Percentiles rank a stretch among this genome's conserved stretches.
Conservation (phyloP, 257 asterid species). For the Pogostemon cablin region DNA sequence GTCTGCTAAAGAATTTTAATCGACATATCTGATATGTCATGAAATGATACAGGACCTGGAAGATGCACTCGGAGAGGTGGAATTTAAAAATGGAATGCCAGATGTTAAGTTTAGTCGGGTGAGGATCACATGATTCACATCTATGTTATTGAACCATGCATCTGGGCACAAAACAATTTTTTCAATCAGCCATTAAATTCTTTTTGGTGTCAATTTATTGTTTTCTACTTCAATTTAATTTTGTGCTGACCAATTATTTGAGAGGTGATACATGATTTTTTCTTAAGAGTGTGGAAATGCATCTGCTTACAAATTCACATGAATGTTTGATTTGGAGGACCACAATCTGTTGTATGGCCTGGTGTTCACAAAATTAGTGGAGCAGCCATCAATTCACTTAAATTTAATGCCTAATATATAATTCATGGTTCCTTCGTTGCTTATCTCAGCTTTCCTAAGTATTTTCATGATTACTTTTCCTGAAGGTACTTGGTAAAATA, state of each 20-base stretch:
- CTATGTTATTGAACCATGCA: constrained; percentile 20
- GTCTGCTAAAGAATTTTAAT: constrained; percentile 14
- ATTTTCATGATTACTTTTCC: constrained; percentile 32
- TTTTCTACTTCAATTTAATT: constrained; percentile 4
- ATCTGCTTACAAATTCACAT: neutral
- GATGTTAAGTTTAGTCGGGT: constrained; percentile 93
- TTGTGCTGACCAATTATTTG: constrained; percentile 1
- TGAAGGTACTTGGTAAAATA: constrained; percentile 88
- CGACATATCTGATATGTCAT: constrained; percentile 30
- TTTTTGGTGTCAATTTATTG: neutral
- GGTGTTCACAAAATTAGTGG: neutral
- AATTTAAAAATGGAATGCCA: constrained; percentile 67
- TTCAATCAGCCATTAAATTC: neutral
- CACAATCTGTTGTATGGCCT: neutral
- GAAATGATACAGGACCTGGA: constrained; percentile 75
- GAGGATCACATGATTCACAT: constrained; percentile 46
- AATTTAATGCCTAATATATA: neutral
- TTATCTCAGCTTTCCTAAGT: constrained; percentile 25
- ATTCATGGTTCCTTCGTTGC: constrained; percentile 13
- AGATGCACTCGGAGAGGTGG: constrained; percentile 71
- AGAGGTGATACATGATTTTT: constrained; percentile 5
- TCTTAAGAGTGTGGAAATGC: neutral
- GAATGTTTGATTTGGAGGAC: constrained; percentile 1
- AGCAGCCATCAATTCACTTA: constrained; percentile 4
- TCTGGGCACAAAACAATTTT: constrained; percentile 4